Base-by-base conservation (phyloP, 345 rosid species). In the Melaleuca alternifolia region DNA sequence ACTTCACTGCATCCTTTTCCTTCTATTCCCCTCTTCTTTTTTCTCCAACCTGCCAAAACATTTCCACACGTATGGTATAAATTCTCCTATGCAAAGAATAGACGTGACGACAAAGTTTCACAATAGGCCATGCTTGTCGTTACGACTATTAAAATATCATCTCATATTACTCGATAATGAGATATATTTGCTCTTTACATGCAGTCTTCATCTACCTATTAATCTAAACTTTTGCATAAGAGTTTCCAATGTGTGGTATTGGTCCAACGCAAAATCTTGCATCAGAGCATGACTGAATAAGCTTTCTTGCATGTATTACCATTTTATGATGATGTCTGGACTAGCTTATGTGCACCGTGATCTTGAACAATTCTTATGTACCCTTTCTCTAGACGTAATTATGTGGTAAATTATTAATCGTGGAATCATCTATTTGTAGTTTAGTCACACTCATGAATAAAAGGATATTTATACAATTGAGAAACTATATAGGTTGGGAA, bases 181-280 rank as follows among this genome's bases (percentile, higher is more conserved):
- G 24, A 7, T 18, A 1, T 7, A 15, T 15, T 3, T 30, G 2
- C 6, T 2, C 6, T 30, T 7, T 7, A 28, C 9, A 3, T 28
- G 44, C 0, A 0, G 3, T 62, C 1, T 71, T 46, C 5, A 4
- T 71, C 18, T 37, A 18, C 1, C 1, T 65, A 16, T 65, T 2
- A 0, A 0, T 65, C 16, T 65, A 16, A 20, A 0, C 4, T 33
- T 65, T 65, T 8, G 20, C 1, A 4, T 65, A 33, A 10, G 1
- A 16, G 2, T 33, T 33, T 16, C 2, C 48, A 37, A 18, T 37
- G 7, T 0, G 18, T 24, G 5, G 6, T 46, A 71, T 71, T 3
- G 21, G 1, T 37, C 48, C 48, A 18, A 37, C 18, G 26, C 79
- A 18, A 71, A 71, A 71, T n/a, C n/a, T n/a, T n/a, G n/a, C n/a